phyloP scores from a whole-genome alignment of 2,329 filamentous ascomycete species.

The Fusarium camptoceras region DNA sequence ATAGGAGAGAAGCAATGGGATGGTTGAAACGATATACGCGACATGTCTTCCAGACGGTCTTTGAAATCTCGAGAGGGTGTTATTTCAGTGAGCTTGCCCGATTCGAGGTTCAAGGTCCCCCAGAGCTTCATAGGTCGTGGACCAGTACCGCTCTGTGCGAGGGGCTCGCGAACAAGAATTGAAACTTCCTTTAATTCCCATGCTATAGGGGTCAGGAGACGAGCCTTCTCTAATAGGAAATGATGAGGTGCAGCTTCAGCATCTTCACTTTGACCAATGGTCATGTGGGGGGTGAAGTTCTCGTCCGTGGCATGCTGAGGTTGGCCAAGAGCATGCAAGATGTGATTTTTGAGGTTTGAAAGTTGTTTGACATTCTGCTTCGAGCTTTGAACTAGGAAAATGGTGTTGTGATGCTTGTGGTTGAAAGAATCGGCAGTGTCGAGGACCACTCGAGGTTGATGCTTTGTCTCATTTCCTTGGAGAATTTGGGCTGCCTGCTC shows the following conservation, averaged over 20 bases:
- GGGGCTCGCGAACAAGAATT: conserved; percentile 64
- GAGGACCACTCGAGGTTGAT: conserved; percentile 50
- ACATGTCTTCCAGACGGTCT: not conserved
- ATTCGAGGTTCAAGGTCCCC: conserved; percentile 59
- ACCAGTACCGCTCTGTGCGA: conserved; percentile 44
- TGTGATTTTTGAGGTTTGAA: conserved; percentile 48
- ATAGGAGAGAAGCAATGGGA: conserved; percentile 22
- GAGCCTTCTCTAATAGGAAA: conserved; percentile 65
- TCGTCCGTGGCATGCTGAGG: conserved; percentile 11
- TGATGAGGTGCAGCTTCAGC: conserved; percentile 58
- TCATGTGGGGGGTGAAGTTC: conserved; percentile 63
- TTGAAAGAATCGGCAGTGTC: conserved; percentile 60
- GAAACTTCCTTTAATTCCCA: conserved; percentile 64
- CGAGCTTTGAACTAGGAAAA: conserved; percentile 54
- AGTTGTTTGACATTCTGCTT: conserved; percentile 36
- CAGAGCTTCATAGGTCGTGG: conserved; percentile 67
- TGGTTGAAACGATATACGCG: conserved; percentile 7
- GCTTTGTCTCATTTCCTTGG: conserved; percentile 24
- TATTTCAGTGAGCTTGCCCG: conserved; percentile 17
- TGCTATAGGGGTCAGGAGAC: conserved; percentile 58
- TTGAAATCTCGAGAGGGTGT: conserved; percentile 16
- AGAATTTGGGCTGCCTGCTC: conserved; percentile 54
- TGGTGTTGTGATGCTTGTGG: conserved; percentile 62
- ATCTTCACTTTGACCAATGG: conserved; percentile 68
- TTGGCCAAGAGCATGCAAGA: conserved; percentile 55